These are phyloP conservation scores for Magnusiomyces suaveolens DNA, from an alignment of 1,139 yeast genomes.

Conservation along the genomic window DNA sequence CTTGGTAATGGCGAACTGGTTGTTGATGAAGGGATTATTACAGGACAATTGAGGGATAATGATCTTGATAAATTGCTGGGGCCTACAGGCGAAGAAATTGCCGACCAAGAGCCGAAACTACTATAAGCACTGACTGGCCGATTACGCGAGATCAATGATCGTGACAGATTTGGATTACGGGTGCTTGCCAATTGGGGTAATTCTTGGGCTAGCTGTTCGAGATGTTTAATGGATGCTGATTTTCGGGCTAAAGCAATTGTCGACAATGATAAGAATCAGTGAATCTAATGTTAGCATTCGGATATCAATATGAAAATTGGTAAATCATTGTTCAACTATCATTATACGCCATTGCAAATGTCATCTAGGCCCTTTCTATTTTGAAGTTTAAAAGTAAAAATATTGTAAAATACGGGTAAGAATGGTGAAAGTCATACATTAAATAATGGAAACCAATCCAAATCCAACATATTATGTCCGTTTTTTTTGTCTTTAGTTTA, in stretches of 20 bases:
- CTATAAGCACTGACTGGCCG: neutral
- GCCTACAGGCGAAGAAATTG: neutral
- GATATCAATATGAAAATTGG: too few species aligned
- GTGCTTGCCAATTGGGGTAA: conserved; percentile 11
- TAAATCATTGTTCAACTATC: too few species aligned
- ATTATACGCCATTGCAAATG: too few species aligned
- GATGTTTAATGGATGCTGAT: conserved; percentile 12
- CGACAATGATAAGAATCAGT: too few species aligned
- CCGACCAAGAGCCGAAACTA: neutral
- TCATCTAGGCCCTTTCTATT: too few species aligned
- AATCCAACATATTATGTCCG: too few species aligned
- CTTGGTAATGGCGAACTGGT: neutral
- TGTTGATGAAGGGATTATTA: neutral
- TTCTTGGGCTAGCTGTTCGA: conserved; percentile 15
- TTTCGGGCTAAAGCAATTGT: conserved; percentile 12
- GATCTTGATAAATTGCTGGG: neutral
- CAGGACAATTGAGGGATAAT: neutral
- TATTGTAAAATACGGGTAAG: too few species aligned
- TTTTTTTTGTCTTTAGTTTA: too few species aligned
- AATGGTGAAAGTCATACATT: too few species aligned
- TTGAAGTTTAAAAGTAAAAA: too few species aligned
- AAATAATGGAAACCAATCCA: too few species aligned
- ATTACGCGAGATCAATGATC: neutral
- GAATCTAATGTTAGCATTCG: too few species aligned
- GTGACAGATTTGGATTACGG: neutral